These are phyloP conservation scores for Komagataella phaffii DNA, from an alignment of 805 yeast species.

Conservation along the genomic window DNA sequence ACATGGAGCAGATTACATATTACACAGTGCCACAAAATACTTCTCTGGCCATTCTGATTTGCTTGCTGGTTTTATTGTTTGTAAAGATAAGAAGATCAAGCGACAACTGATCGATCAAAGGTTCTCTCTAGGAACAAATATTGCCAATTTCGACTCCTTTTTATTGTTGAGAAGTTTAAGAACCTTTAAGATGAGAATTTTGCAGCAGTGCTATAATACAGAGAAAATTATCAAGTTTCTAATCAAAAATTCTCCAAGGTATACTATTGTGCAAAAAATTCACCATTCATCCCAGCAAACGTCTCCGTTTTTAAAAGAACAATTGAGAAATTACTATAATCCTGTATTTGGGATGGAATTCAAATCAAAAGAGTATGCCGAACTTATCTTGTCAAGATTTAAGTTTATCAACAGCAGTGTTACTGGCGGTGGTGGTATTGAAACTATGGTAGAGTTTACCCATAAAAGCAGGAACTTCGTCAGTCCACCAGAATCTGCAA, in stretches of 20 bases:
- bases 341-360: conserved; percentile 35
- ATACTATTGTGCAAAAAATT: conserved; percentile 19
- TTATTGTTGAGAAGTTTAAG: conserved; percentile 33
- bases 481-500: not conserved
- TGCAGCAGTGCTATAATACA: conserved; percentile 31
- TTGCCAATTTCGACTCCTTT: conserved; percentile 36
- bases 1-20: conserved; percentile 36
- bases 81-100: conserved; percentile 21
- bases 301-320: conserved; percentile 20
- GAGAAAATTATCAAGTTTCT: conserved; percentile 26
- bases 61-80: conserved; percentile 36
- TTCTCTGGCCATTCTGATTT: conserved; percentile 43
- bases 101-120: conserved; percentile 24
- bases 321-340: conserved; percentile 26
- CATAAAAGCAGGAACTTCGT: conserved; percentile 16
- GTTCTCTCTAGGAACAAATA: conserved; percentile 32
- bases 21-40: conserved; percentile 44
- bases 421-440: conserved; percentile 25
- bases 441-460: conserved; percentile 36
- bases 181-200: conserved; percentile 36
- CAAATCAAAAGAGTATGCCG: conserved; percentile 21
- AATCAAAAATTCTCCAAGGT: conserved; percentile 17
- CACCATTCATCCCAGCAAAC: conserved; percentile 31
- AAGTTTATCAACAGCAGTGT: conserved; percentile 37
- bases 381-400: conserved; percentile 26